These are phyloP conservation scores for Zygosaccharomyces pseudobailii DNA, from an alignment of 1,139 yeast species.

Conservation along the genomic window DNA sequence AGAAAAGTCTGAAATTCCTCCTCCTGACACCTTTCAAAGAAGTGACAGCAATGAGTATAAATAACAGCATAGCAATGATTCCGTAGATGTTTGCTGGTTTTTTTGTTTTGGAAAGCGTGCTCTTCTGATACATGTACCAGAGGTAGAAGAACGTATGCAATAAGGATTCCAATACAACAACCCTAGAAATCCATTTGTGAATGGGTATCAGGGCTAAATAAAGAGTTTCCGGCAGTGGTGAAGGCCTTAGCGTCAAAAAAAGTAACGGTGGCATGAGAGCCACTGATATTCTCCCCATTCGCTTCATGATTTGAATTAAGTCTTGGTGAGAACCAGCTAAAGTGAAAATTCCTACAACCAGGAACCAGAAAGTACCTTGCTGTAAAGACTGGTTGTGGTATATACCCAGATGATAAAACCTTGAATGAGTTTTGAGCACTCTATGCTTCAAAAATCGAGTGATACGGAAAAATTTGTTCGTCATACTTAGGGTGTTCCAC, in stretches of 20 bases:
- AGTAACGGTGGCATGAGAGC: conserved; percentile 62
- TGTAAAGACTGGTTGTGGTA: conserved; percentile 28
- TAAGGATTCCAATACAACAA: conserved; percentile 48
- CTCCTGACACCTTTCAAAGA: conserved; percentile 57
- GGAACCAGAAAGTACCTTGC: conserved; percentile 23
- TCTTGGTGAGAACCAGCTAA: conserved; percentile 21
- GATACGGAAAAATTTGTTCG: conserved; percentile 20
- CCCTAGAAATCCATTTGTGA: conserved; percentile 80
- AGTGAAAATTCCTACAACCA: conserved; percentile 13
- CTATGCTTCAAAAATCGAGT: conserved; percentile 25
- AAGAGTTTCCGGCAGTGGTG: conserved; percentile 48
- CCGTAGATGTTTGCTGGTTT: conserved; percentile 57
- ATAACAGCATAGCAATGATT: conserved; percentile 44
- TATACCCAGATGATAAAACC: conserved; percentile 22
- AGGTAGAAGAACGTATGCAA: conserved; percentile 45
- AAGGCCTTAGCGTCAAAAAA: conserved; percentile 58
- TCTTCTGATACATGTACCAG: conserved; percentile 53
- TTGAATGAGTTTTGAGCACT: conserved; percentile 16
- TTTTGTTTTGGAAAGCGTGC: conserved; percentile 38
- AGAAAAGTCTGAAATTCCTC: conserved; percentile 53
- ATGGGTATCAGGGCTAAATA: conserved; percentile 54
- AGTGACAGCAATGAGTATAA: conserved; percentile 44
- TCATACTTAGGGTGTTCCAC: conserved; percentile 21
- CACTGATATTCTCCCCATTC: conserved; percentile 53
- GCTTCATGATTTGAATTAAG: conserved; percentile 30